Conservation (phyloP, 202 grass and related monocot genomes). For the Dendrocalamus latiflorus region DNA sequence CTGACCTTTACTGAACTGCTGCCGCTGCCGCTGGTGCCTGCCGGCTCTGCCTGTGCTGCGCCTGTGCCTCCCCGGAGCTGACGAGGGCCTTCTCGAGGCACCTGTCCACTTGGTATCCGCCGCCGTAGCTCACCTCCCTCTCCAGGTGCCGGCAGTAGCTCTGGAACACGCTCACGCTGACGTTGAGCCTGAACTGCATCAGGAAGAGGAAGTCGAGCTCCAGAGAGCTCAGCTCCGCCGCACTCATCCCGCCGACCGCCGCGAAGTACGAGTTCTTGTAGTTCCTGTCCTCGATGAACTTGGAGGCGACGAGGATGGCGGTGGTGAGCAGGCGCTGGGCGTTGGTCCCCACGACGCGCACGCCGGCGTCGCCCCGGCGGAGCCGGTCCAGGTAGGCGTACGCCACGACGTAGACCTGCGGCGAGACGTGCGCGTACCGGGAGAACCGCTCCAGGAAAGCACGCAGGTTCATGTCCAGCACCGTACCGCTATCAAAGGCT, state of each 20-base stretch:
- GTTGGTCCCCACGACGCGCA: constrained; percentile 48
- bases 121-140: constrained; percentile 70
- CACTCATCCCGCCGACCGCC: constrained; percentile 57
- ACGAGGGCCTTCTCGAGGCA: constrained; percentile 41
- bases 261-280: constrained; percentile 83
- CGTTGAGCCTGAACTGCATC: constrained; percentile 78
- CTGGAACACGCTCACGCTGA: constrained; percentile 62
- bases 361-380: constrained; percentile 33
- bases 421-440: constrained; percentile 58
- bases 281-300: constrained; percentile 91
- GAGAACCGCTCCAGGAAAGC: constrained; percentile 67
- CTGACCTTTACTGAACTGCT: neutral
- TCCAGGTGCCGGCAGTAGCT: constrained; percentile 83
- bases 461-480: constrained; percentile 62
- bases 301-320: constrained; percentile 79
- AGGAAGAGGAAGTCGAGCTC: constrained; percentile 82
- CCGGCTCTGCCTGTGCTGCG: constrained; percentile 1
- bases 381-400: constrained; percentile 91
- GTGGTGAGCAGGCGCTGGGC: constrained; percentile 73
- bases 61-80: constrained; percentile 8
- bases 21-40: constrained; percentile 16
- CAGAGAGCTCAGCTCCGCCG: constrained; percentile 55
- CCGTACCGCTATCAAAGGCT: constrained; percentile 55
- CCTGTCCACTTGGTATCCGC: constrained; percentile 58
- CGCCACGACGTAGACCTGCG: constrained; percentile 81